Conservation (phyloP, 768 basidiomycete species). For the Boletales sp. region DNA sequence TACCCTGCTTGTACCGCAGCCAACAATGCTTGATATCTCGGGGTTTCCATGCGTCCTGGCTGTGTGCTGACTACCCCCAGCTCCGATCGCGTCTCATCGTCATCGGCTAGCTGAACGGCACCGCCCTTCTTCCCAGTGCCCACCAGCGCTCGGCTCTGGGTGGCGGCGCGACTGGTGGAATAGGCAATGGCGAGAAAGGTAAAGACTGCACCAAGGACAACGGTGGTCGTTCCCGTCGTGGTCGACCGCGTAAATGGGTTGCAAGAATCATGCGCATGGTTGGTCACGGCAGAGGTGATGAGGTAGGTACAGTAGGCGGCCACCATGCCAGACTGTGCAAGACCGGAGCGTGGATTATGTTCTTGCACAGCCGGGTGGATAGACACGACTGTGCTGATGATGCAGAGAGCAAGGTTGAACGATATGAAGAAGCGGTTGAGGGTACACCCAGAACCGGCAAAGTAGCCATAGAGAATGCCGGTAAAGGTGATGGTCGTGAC, state of each 20-base stretch:
- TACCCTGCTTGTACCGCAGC: conserved; percentile 97
- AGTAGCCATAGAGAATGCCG: conserved; percentile 86
- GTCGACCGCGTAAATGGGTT: conserved; percentile 78
- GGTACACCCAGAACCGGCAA: conserved; percentile 80
- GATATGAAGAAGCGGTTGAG: conserved; percentile 98
- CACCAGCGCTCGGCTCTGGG: conserved; percentile 86
- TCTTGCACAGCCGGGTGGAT: conserved; percentile 88
- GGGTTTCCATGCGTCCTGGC: conserved; percentile 79
- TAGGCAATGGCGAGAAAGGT: conserved; percentile 99
- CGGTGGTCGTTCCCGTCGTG: conserved; percentile 78
- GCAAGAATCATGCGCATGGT: conserved; percentile 82
- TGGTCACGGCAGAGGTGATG: conserved; percentile 88
- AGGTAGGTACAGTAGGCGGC: conserved; percentile 97
- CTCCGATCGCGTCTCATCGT: conserved; percentile 58
- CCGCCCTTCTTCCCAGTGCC: conserved; percentile 66
- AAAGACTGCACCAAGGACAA: conserved; percentile 88
- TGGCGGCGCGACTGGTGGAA: conserved; percentile 93
- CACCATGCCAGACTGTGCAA: conserved; percentile 97
- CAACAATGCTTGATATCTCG: conserved; percentile 88
- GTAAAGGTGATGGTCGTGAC: conserved; percentile 81
- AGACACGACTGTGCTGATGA: conserved; percentile 78
- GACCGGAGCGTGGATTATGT: conserved; percentile 88
- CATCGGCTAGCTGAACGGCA: conserved; percentile 59
- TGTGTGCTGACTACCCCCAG: conserved; percentile 77
- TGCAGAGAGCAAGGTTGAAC: conserved; percentile 79